Percentiles rank a stretch among this genome's conserved stretches.
Evolutionary conservation across 345 rosid species (phyloP).

Genomic region (Arabidopsis suecica): DNA sequence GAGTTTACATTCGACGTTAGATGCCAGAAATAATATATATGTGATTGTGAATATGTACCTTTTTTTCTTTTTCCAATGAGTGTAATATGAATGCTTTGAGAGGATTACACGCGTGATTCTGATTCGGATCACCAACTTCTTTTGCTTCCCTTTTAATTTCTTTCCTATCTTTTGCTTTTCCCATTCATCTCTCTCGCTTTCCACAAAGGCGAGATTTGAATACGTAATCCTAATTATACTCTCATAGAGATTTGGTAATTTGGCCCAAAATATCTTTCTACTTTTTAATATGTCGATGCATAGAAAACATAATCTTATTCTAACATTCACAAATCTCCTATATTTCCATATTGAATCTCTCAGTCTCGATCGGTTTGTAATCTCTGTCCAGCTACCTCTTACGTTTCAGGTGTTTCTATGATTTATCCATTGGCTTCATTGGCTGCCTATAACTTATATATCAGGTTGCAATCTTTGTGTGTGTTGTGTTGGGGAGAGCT

Average conservation of each 20-base stretch:
- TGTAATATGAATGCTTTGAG: conserved; percentile 14
- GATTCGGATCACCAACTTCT: conserved; percentile 38
- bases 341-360: too few species aligned
- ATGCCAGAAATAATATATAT: conserved; percentile 16
- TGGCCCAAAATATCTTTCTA: too few species aligned
- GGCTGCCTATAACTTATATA: not conserved
- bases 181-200: not conserved
- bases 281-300: too few species aligned
- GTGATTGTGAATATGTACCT: not conserved
- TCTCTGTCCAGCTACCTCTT: too few species aligned
- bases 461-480: conserved; percentile 52
- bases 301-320: too few species aligned
- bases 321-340: too few species aligned
- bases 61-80: not conserved
- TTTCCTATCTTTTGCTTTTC: conserved; percentile 2
- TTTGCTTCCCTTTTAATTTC: conserved; percentile 14
- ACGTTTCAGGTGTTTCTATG: not conserved
- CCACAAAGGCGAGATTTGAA: not conserved
- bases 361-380: too few species aligned
- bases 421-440: not conserved
- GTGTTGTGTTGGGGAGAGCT: conserved; percentile 55
- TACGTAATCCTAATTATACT: not conserved
- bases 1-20: conserved; percentile 21
- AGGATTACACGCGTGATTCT: conserved; percentile 32
- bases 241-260: too few species aligned